These are phyloP conservation scores for Eucalyptus sp. DNA, from an alignment of 345 rosid species.

Conservation along the genomic window DNA sequence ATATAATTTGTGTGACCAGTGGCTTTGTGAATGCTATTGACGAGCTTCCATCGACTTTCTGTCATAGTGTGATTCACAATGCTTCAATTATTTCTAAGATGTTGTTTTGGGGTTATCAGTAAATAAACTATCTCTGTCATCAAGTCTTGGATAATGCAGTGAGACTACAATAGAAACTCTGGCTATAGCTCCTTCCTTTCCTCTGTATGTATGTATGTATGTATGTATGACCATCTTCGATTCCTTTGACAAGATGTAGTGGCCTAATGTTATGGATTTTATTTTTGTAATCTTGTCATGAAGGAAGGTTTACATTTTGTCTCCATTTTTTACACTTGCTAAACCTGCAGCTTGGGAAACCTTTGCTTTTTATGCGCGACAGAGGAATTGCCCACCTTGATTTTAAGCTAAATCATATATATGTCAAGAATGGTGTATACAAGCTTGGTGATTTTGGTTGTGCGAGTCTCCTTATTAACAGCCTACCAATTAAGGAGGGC, in stretches of 20 bases:
- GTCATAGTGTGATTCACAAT: neutral
- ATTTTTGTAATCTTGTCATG: neutral
- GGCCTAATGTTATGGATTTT: neutral
- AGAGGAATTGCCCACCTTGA: constrained; percentile 85
- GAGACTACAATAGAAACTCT: neutral
- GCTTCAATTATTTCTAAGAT: neutral
- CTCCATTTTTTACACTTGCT: neutral
- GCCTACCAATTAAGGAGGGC: constrained; percentile 86
- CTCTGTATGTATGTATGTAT: too few relatives aligned
- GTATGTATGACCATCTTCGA: neutral
- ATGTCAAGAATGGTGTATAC: constrained; percentile 56
- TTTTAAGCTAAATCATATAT: constrained; percentile 86
- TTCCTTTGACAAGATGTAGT: neutral
- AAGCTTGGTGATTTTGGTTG: constrained; percentile 95
- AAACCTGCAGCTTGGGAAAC: constrained; percentile 65
- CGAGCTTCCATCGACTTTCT: neutral
- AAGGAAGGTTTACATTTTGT: neutral
- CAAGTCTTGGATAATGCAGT: neutral
- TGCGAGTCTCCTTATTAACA: constrained; percentile 68
- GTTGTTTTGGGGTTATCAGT: neutral
- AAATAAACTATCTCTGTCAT: neutral
- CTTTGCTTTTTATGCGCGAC: constrained; percentile 55
- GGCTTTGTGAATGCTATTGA: neutral
- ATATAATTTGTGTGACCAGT: neutral
- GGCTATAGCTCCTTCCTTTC: neutral